Base-by-base conservation (phyloP, 2,329 filamentous ascomycete species). In the Dactylellina leptospora region DNA sequence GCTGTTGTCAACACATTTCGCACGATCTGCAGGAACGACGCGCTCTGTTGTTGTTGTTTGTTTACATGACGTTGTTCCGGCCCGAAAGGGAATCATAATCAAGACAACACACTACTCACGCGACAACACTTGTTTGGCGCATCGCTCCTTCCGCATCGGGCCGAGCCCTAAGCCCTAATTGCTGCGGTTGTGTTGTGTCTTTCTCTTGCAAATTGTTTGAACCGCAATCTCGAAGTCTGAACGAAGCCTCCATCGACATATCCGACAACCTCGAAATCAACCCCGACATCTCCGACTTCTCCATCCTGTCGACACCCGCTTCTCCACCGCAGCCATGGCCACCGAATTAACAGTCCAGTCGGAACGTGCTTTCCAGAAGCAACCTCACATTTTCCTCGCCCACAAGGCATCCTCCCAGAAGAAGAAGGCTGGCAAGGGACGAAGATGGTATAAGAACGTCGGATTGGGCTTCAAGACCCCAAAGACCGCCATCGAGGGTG, bases 291-390 rank as follows among this genome's bases (percentile, higher is more conserved):
- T n/a, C 48, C 45, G 53, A 62, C 56, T 10, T 22, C 44, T 27
- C 11, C 27, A 55, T 59, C 59, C 78, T 75, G 77, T 78, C 75
- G 75, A 63, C 38, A 56, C 48, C 74, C 76, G 76, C 78, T 76
- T 76, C 77, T 10, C 81, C 81, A 79, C 81, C 83, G 84, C 84
- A 86, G 88, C 82, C 84, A 96, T 96, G 92, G 92, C 92, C 83
- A 96, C 92, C 88, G 92, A 96, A 87, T 88, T 97, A 86, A 96
- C 92, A 84, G 95, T 99, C 85, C 95, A 99, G 90, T 96, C 92
- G 83, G 95, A 99, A 90, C 93, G 95, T 87, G 95, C 95, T 88
- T 99, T 91, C 91, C 95, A 97, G 86, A 99, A 99, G 90, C 93
- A 99, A 88, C 95, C 95, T 84, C 95, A 99, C 85, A 96, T 99